Conservation (phyloP, 202 grass and related monocot species). For the Zizania palustris region DNA sequence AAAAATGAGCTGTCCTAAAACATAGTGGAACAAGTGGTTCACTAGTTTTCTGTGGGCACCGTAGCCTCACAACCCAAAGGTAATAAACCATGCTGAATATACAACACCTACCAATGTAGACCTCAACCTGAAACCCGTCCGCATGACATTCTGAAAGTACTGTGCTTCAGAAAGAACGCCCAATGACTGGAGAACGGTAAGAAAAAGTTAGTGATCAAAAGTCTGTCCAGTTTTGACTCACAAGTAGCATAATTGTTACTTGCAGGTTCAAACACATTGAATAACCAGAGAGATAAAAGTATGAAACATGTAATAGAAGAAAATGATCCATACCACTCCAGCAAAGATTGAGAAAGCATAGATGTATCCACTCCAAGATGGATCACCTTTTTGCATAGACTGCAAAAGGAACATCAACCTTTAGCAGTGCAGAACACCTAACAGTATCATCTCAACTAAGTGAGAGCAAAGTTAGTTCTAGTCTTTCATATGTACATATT, state of each 20-base stretch:
- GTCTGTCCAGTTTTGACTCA: conserved; percentile 3
- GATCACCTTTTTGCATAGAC: conserved; percentile 98
- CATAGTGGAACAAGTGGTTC: conserved; percentile 10
- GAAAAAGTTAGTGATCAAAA: conserved; percentile 28
- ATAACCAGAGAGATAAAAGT: conserved; percentile 32
- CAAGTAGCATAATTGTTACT: conserved; percentile 17
- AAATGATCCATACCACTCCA: conserved; percentile 79
- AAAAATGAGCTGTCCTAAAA: background rate
- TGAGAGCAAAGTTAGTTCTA: conserved; percentile 13
- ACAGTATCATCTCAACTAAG: background rate
- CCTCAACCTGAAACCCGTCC: conserved; percentile 89
- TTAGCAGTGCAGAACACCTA: conserved; percentile 23
- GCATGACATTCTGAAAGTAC: conserved; percentile 99
- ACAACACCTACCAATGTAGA: conserved; percentile 80
- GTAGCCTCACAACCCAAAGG: conserved; percentile 25
- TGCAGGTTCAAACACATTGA: conserved; percentile 24
- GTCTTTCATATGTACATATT: background rate
- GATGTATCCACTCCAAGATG: conserved; percentile 82
- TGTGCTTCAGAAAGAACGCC: conserved; percentile 95
- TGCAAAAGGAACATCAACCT: conserved; percentile 34
- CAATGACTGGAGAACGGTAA: conserved; percentile 56
- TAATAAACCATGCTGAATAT: conserved; percentile 23
- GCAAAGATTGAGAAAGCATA: conserved; percentile 95
- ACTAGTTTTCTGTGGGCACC: background rate
- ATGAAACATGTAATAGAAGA: conserved; percentile 22